Conservation (phyloP, 352 stramenopile genomes). For the Phytophthora constricta region DNA sequence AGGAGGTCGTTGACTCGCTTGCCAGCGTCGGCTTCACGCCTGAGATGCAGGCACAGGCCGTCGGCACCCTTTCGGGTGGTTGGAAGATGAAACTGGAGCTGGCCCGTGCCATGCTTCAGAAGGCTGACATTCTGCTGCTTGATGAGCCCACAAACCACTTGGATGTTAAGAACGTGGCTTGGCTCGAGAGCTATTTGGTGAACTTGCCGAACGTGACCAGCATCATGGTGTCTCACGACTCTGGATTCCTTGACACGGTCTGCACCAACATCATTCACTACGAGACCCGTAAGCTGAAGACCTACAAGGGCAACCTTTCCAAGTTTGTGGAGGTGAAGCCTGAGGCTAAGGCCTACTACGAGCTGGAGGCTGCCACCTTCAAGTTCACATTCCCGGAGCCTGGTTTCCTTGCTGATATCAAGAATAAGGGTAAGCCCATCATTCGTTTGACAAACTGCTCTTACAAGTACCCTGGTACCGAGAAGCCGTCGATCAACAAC, state of each 20-base stretch:
- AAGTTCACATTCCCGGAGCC: conserved; percentile 90
- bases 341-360: conserved; percentile 91
- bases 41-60: conserved; percentile 93
- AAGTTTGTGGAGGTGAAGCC: conserved; percentile 88
- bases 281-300: conserved; percentile 92
- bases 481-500: conserved; percentile 87
- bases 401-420: conserved; percentile 90
- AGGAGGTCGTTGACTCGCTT: conserved; percentile 94
- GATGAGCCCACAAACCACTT: conserved; percentile 97
- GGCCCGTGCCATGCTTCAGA: conserved; percentile 94
- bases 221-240: conserved; percentile 97
- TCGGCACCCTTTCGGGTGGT: conserved; percentile 94
- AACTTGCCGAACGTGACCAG: conserved; percentile 90
- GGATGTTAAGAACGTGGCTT: conserved; percentile 93
- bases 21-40: conserved; percentile 93
- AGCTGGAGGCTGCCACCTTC: conserved; percentile 83
- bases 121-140: conserved; percentile 96
- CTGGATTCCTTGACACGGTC: conserved; percentile 97
- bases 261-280: conserved; percentile 99
- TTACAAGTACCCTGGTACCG: conserved; percentile 81
- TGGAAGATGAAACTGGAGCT: conserved; percentile 97
- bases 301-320: conserved; percentile 88
- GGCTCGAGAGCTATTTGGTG: conserved; percentile 93
- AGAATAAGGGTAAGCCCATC: conserved; percentile 92
- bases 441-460: conserved; percentile 89